These are phyloP conservation scores for Ogataea polymorpha DNA, from an alignment of 805 yeast genomes.

Conservation along the genomic window DNA sequence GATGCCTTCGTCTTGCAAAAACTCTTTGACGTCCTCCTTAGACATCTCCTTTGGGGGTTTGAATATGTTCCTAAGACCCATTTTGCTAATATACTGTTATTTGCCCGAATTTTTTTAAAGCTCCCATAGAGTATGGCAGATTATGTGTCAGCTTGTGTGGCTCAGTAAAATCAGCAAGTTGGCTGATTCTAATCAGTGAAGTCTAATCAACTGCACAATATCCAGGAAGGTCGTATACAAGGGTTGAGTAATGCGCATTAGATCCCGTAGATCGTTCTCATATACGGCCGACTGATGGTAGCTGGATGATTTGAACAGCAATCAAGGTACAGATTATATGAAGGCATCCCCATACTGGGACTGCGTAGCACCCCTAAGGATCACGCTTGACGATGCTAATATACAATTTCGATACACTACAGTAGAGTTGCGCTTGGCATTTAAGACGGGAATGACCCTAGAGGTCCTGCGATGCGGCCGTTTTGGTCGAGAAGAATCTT, in stretches of 20 bases:
- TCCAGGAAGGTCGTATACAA: background rate
- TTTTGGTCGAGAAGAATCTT: background rate
- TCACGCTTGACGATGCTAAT: background rate
- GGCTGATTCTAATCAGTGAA: background rate
- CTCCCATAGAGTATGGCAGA: slow-evolving; percentile 6
- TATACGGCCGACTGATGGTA: too few species aligned
- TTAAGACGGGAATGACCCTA: background rate
- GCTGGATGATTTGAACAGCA: too few species aligned
- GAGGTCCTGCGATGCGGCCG: background rate
- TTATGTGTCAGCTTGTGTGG: slow-evolving; percentile 5
- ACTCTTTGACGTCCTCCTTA: slow-evolving; percentile 38
- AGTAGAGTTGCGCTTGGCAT: background rate
- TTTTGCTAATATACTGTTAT: slow-evolving; percentile 16
- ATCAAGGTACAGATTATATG: too few species aligned
- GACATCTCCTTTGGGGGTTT: slow-evolving; percentile 49
- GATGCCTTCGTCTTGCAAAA: slow-evolving; percentile 42
- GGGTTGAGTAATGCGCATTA: too few species aligned
- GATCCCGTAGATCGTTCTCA: too few species aligned
- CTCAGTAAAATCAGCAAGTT: background rate
- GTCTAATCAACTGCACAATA: background rate
- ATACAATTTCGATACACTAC: background rate
- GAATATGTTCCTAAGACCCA: slow-evolving; percentile 50
- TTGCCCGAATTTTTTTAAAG: background rate
- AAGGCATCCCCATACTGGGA: too few species aligned
- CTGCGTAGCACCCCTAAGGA: too few species aligned